A percentile compares a stretch with the other conserved stretches of the same genome.
Evolutionary conservation across 1,284 basidiomycete species (phyloP).

Genomic region (Apiotrichum akiyoshidainum): DNA sequence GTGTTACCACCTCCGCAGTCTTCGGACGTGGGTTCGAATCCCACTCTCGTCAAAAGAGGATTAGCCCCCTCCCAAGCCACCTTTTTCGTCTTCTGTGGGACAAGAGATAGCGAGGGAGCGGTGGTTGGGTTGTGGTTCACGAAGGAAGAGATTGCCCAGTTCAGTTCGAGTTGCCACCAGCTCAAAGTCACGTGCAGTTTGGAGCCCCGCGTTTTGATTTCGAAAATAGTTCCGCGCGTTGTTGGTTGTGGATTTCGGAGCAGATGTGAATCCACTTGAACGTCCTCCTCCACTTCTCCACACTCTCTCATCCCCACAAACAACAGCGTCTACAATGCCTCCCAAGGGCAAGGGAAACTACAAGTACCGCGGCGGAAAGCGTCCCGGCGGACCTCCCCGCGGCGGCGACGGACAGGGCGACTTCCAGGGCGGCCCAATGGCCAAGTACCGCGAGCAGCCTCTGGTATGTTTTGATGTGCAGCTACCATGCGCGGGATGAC

Average conservation of each 20-base stretch:
- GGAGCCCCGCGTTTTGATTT: too few relatives aligned
- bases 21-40: constrained; percentile 49
- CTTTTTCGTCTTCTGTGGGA: background rate
- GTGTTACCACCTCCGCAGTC: constrained; percentile 22
- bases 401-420: constrained; percentile 20
- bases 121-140: background rate
- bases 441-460: constrained; percentile 19
- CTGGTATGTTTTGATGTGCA: constrained; percentile 6
- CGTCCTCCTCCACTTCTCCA: background rate
- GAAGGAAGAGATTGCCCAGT: background rate
- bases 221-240: too few relatives aligned
- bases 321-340: background rate
- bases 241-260: background rate
- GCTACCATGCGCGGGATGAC: too few relatives aligned
- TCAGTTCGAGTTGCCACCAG: background rate
- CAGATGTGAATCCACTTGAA: background rate
- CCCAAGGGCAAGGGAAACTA: constrained; percentile 4
- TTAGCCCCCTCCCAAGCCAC: constrained; percentile 7
- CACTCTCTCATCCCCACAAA: background rate
- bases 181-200: too few relatives aligned
- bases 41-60: constrained; percentile 27
- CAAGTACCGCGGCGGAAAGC: constrained; percentile 2
- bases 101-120: background rate
- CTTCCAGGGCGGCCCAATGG: constrained; percentile 15
- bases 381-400: constrained; percentile 7